Evolutionary conservation across 129 eudicot species (phyloP), one percentile per base, ranked within the genome.

Genomic region (Solidago caesia): DNA sequence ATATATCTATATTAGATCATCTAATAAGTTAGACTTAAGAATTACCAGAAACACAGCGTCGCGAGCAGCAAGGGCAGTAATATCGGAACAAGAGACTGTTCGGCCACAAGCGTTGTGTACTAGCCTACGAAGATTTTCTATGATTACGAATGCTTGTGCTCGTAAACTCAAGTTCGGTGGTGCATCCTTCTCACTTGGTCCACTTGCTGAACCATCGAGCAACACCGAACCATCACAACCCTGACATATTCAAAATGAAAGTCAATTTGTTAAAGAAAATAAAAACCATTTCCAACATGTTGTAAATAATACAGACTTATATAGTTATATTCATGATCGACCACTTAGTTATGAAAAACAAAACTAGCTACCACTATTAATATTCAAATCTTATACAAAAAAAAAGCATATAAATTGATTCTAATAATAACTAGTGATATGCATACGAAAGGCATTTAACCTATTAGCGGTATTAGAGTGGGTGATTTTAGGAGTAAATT

Each of bases 211-310:
- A 27, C 97, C 97, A 67, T 85, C 86, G 27, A 91, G 52, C 57
- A 91, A 72, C 48, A 91, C 88, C 8, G 97, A 91, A 46, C 79
- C 94, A 27, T 88, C 97, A 67, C 97, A 91, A 26, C 96, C 96
- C 96, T 89, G 16, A 21, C 21, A 21, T 21, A 0, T 21, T 21
- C 21, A 21, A 21, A 21, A 21, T 21, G 21, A 21, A 21, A 21
- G 21, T 21, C 21, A 21, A 21, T 21, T 21, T 21, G 21, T 21
- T 21, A 21, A 21, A 21, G 21, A 21, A 21, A 21, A 21, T 21
- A 21, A 21, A 21, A 21, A 21, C 21, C 21, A 21, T 21, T n/a
- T n/a, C n/a, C n/a, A n/a, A n/a, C n/a, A n/a, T n/a, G n/a, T n/a
- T n/a, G n/a, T n/a, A n/a, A 21, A 21, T 21, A 21, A 21, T 21